A percentile compares a stretch with the other conserved stretches of the same genome.
Conservation (phyloP, 2,329 filamentous ascomycete species). For the Fusarium austroafricanum region DNA sequence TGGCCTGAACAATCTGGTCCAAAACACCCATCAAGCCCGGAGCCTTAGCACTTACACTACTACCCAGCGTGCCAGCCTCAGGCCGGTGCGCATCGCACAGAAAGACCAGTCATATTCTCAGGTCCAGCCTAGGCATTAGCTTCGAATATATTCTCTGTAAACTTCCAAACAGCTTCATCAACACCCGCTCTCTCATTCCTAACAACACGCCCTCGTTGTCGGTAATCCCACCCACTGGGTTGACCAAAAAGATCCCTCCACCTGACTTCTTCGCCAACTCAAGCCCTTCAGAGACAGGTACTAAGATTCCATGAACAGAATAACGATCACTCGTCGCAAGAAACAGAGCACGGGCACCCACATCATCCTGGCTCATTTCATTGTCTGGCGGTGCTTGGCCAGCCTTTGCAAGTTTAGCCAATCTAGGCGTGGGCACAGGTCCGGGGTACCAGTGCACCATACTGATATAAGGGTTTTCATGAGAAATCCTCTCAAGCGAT, state of each 20-base stretch:
- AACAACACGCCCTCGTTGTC: slow-evolving; percentile 7
- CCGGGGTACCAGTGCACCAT: slow-evolving; percentile 11
- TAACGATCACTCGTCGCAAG: neutral
- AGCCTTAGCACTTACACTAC: neutral
- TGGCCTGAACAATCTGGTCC: neutral
- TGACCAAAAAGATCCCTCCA: slow-evolving; percentile 5
- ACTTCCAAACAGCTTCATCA: neutral
- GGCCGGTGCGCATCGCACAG: too few relatives aligned
- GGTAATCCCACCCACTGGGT: neutral
- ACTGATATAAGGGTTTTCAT: neutral
- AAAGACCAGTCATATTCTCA: neutral
- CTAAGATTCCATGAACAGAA: neutral
- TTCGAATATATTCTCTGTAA: neutral
- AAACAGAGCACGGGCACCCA: slow-evolving; percentile 1
- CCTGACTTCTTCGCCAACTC: neutral
- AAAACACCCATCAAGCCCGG: neutral
- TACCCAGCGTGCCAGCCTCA: too few relatives aligned
- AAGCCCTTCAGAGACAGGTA: neutral
- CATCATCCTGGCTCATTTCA: neutral
- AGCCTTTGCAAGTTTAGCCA: neutral
- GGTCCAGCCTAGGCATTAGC: accelerated
- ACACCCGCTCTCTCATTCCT: neutral
- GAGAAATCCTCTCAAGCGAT: neutral
- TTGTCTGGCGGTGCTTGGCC: neutral
- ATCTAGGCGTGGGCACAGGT: neutral